Base-by-base conservation (phyloP, 495 filamentous ascomycete species). In the Choiromyces venosus region DNA sequence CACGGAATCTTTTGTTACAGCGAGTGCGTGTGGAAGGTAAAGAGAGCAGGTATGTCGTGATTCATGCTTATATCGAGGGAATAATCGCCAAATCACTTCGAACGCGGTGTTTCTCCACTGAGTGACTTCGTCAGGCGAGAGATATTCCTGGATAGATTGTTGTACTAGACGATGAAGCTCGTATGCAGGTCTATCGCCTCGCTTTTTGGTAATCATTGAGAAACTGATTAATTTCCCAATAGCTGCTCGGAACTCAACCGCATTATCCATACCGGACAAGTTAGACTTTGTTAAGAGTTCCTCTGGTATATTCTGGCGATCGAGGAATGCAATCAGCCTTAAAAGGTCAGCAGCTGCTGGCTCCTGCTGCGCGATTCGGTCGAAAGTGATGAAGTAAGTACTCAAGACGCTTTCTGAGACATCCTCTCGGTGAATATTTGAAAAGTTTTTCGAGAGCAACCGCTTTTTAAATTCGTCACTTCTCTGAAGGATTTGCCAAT, bases 311-410 rank as follows among this genome's bases (percentile, higher is more conserved):
- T 72, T 69, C 66, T 83, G 77, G 37, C 72, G 74, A 67, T 83
- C 79, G 16, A 82, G 75, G 70, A 81, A 80, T 40, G 67, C 76
- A 71, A 82, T 82, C 33, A 83, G 67, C 46, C 66, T 81, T 21
- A 83, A 73, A 36, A 84, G 71, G 35, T 80, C 71, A 21, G 78
- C 78, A 35, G 81, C 81, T 9, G 69, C 71, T 10, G 76, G 76
- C 66, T 72, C 75, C 40, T 80, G 69, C 9, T 40, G 33, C 36
- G 74, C 37, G 61, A 87, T 83, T 6, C 84, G 81, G 6, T 84
- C 78, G 72, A 86, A 86, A 0, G 84, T 85, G 16, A 86, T 76
- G 70, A 82, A 70, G 84, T 83, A 87, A 29, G 85, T 86, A 7
- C 78, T 82, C n/a, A 85, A 77, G 6, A 86, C 76, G 4, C 83